Evolutionary conservation across 208 protist species (phyloP).

Genomic region (Trypanosoma brucei): DNA sequence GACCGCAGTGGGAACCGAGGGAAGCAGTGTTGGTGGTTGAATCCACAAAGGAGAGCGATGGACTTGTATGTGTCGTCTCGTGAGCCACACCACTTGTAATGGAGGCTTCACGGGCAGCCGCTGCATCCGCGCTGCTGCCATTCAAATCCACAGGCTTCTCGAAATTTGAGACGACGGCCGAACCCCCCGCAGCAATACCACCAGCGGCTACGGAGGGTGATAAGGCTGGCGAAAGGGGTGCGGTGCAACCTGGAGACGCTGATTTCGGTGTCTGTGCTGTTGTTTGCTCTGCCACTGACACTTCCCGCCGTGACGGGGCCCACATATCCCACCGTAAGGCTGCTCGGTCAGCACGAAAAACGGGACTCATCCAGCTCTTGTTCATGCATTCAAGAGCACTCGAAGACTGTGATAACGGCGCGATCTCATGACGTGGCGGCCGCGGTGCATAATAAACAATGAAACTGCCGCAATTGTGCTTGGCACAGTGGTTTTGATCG

Average conservation of each 20-base stretch:
- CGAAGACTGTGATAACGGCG: constrained; percentile 28
- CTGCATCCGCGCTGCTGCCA: not conserved
- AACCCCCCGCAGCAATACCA: not conserved
- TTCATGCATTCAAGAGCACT: constrained; percentile 60
- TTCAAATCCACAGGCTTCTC: not conserved
- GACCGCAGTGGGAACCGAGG: not conserved
- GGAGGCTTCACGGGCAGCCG: constrained; percentile 1
- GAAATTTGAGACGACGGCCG: not conserved
- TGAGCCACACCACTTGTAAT: constrained; percentile 9
- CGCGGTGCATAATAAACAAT: constrained; percentile 82
- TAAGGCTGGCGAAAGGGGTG: not conserved
- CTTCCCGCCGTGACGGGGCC: constrained; percentile 15
- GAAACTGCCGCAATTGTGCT: constrained; percentile 82
- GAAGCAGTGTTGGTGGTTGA: not conserved
- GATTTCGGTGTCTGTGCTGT: not conserved
- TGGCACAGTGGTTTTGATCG: constrained; percentile 66
- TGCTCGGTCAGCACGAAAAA: constrained; percentile 62
- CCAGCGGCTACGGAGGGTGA: not conserved
- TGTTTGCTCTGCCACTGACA: not conserved
- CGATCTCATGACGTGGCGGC: constrained; percentile 60
- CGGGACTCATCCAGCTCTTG: constrained; percentile 54
- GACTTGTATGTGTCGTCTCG: constrained; percentile 6
- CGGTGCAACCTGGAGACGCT: not conserved
- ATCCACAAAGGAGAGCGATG: not conserved
- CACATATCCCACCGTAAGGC: constrained; percentile 69